Conservation (phyloP, 345 rosid species). For the Litchi chinensis region DNA sequence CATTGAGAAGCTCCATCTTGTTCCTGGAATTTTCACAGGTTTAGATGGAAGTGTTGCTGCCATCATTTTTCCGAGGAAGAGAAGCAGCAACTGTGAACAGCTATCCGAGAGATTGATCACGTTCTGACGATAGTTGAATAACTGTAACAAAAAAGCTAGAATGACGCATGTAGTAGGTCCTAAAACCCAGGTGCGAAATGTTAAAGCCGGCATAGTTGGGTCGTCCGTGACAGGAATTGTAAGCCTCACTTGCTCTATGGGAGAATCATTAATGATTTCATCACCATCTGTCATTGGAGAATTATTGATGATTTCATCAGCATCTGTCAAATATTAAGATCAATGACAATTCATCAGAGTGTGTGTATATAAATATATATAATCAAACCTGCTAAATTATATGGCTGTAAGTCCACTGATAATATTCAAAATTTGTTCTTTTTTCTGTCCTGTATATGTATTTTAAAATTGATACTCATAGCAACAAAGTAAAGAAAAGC, state of each 20-base stretch:
- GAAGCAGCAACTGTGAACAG: slow-evolving; percentile 25
- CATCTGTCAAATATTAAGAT: no score
- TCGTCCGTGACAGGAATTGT: slow-evolving; percentile 23
- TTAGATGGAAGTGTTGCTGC: slow-evolving; percentile 27
- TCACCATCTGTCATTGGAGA: no score
- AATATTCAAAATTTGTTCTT: no score
- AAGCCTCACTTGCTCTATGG: slow-evolving; percentile 13
- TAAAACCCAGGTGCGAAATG: slow-evolving; percentile 36
- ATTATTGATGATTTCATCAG: no score
- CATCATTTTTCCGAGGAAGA: slow-evolving; percentile 31
- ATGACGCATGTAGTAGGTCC: slow-evolving; percentile 17
- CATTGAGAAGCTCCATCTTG: slow-evolving; percentile 34
- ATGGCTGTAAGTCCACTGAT: no score
- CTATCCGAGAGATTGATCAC: slow-evolving; percentile 12
- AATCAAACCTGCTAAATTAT: no score
- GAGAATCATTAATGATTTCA: slow-evolving; percentile 4
- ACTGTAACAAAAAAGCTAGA: slow-evolving; percentile 26
- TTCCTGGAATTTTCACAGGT: slow-evolving; percentile 9
- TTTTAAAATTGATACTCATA: no score
- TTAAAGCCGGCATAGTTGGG: slow-evolving; percentile 20
- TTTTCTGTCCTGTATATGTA: no score
- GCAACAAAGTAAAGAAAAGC: no score
- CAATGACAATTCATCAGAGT: no score
- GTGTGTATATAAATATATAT: no score
- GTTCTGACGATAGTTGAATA: slow-evolving; percentile 28